Base-by-base conservation (phyloP, 495 filamentous ascomycete species). In the Stereocaulon alpinum region DNA sequence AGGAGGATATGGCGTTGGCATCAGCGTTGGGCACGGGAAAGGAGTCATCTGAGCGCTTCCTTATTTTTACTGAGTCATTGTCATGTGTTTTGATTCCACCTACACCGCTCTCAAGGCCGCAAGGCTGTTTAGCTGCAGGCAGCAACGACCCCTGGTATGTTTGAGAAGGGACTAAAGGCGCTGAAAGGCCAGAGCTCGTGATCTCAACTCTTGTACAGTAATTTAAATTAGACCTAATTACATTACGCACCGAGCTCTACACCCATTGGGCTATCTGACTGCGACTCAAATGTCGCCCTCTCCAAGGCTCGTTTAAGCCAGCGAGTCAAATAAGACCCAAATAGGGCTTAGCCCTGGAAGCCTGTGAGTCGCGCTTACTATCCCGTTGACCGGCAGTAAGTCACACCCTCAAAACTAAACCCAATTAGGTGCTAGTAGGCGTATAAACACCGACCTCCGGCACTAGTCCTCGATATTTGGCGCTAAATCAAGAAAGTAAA, bases 111-210 rank as follows among this genome's bases (percentile, higher is more conserved):
- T 11, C 11, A 59, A 30, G 27, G 53, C 54, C 58, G 48, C 58
- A 60, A 64, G 62, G 58, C 58, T 34, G 29, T 48, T 30, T 7
- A 49, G 55, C 40, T 56, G 63, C 60, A 62, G 60, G 63, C 63
- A 65, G 63, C 63, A 62, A 59, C 30, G 24, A 50, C 50, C n/a
- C 27, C 37, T 54, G 30, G 29, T 14, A 53, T 18, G 27, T 24
- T 40, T 14, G 14, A 18, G 30, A 37, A 20, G 37, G 18, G 56
- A 59, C n/a, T 17, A 22, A 9, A 49, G 37, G 7, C 32, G 15
- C 24, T 40, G 4, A 17, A 20, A 40, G 43, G 20, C 22, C 14
- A 15, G 11, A 37, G 7, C 20, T 58, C 14, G 20, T 40, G 20
- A 18, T 51, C 4, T 42, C 24, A 14, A 9, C 6, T 3, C 24